phyloP scores from a whole-genome alignment of 352 stramenopile genomes.

The Phytophthora sansomeana region DNA sequence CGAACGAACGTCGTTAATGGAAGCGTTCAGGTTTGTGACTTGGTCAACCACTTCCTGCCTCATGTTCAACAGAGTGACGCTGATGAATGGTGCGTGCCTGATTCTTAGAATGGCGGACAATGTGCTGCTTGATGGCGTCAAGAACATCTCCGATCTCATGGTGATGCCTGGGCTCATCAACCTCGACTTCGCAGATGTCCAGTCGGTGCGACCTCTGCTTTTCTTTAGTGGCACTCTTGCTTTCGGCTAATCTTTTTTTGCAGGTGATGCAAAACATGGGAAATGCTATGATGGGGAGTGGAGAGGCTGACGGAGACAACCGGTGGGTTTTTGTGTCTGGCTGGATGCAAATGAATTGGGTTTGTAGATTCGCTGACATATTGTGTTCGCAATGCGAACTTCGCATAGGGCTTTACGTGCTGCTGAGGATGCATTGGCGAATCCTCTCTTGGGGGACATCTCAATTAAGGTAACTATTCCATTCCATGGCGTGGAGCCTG shows the following conservation, averaged over 20 bases:
- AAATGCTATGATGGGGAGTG: slow-evolving; percentile 93
- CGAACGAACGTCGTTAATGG: slow-evolving; percentile 88
- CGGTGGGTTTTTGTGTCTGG: slow-evolving; percentile 40
- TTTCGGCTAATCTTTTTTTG: too few relatives aligned
- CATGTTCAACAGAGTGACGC: neutral
- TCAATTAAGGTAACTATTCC: slow-evolving; percentile 72
- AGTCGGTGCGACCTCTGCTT: slow-evolving; percentile 56
- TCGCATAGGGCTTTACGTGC: slow-evolving; percentile 67
- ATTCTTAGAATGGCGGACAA: slow-evolving; percentile 78
- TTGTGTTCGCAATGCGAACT: slow-evolving; percentile 13
- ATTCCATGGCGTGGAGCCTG: neutral
- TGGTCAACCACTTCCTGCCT: neutral
- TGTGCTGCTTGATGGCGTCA: slow-evolving; percentile 86
- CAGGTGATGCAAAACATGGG: slow-evolving; percentile 90
- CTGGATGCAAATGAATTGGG: neutral
- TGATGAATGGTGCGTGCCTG: neutral
- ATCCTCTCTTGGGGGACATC: slow-evolving; percentile 90
- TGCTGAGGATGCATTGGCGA: slow-evolving; percentile 87
- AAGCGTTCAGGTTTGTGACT: slow-evolving; percentile 75
- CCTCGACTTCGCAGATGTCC: slow-evolving; percentile 88
- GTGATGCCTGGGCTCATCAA: slow-evolving; percentile 91
- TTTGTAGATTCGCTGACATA: slow-evolving; percentile 6
- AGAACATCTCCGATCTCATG: slow-evolving; percentile 92
- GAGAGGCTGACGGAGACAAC: slow-evolving; percentile 92
- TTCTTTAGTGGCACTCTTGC: neutral